Conservation (phyloP, 2,329 filamentous ascomycete genomes). For the Penicillium sclerotigenum region DNA sequence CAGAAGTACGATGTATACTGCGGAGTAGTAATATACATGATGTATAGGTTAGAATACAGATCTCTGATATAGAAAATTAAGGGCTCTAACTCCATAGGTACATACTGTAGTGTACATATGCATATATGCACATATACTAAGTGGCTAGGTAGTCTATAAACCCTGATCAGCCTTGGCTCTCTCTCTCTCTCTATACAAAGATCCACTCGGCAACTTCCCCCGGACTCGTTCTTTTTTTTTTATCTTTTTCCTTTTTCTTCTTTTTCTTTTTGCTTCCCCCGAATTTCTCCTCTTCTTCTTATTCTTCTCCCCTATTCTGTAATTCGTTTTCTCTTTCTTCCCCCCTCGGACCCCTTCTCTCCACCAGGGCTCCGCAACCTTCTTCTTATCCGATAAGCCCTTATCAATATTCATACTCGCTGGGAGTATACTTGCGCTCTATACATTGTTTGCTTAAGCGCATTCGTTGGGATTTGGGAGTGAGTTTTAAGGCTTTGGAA, state of each 20-base stretch:
- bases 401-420: conserved; percentile 1
- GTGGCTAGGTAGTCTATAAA: too few relatives aligned
- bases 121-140: background rate
- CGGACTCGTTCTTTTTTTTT: conserved; percentile 16
- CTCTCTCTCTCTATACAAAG: too few relatives aligned
- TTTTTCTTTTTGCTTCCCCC: conserved; percentile 12
- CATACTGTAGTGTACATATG: background rate
- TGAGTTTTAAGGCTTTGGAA: too few relatives aligned
- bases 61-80: background rate
- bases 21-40: background rate
- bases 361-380: background rate
- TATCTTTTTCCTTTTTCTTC: background rate
- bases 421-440: background rate
- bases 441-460: background rate
- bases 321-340: conserved; percentile 2
- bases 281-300: conserved; percentile 1
- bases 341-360: conserved; percentile 5
- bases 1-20: background rate
- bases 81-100: background rate
- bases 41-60: background rate
- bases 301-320: background rate
- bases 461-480: background rate
- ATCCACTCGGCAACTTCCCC: conserved; percentile 13
- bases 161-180: too few relatives aligned
- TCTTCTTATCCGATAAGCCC: conserved; percentile 12